Conservation (phyloP, 768 basidiomycete genomes). For the Macrolepiota dolichaula region DNA sequence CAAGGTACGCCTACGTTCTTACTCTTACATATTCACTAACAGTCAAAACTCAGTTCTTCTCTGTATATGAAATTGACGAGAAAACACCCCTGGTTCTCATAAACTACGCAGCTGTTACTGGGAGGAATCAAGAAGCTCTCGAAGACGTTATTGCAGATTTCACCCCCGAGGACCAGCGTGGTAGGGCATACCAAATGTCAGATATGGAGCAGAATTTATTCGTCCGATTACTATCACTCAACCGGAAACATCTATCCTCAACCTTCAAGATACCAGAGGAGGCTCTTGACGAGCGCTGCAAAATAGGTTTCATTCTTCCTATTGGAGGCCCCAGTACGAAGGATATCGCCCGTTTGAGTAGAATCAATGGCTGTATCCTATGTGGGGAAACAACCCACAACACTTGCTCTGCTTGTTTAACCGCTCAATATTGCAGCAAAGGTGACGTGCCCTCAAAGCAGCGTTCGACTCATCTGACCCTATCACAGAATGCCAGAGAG, state of each 20-base stretch:
- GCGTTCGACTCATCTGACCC: background rate
- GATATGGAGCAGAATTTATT: slow-evolving; percentile 31
- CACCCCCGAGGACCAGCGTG: slow-evolving; percentile 8
- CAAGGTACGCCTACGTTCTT: background rate
- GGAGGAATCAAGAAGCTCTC: slow-evolving; percentile 16
- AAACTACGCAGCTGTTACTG: slow-evolving; percentile 22
- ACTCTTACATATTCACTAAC: background rate
- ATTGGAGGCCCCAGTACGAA: slow-evolving; percentile 32
- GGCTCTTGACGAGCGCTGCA: slow-evolving; percentile 21
- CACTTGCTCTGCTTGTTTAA: slow-evolving; percentile 34
- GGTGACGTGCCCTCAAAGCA: slow-evolving; percentile 18
- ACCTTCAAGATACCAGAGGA: slow-evolving; percentile 19
- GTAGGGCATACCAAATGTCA: slow-evolving; percentile 17
- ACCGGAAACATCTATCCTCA: slow-evolving; percentile 27
- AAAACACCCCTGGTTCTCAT: slow-evolving; percentile 24
- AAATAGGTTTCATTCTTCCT: slow-evolving; percentile 34
- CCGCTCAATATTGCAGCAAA: slow-evolving; percentile 34
- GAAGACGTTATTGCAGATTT: slow-evolving; percentile 14
- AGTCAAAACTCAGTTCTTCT: slow-evolving; percentile 19
- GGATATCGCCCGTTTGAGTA: slow-evolving; percentile 33
- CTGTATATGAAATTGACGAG: slow-evolving; percentile 20
- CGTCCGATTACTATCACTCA: slow-evolving; percentile 29
- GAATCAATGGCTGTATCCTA: slow-evolving; percentile 31
- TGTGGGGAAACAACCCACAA: slow-evolving; percentile 32
- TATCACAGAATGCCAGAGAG: slow-evolving; percentile 36